phyloP scores from a whole-genome alignment of 2,329 filamentous ascomycete genomes.

The Alternaria arborescens region DNA sequence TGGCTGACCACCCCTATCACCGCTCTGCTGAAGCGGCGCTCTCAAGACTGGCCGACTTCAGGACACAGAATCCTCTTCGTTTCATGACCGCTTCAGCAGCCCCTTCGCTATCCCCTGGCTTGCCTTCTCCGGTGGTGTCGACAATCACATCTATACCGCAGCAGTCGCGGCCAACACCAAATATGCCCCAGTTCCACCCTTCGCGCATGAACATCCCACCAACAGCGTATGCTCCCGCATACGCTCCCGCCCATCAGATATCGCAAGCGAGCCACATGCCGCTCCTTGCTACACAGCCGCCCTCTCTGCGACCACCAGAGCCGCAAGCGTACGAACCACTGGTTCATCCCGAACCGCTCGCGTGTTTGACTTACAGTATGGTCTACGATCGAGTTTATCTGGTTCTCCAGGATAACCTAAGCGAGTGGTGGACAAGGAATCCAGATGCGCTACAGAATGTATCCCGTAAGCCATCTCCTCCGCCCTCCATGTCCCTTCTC shows the following conservation, averaged over 20 bases:
- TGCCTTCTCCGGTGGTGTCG: not conserved
- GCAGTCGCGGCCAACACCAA: not conserved
- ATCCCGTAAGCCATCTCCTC: not conserved
- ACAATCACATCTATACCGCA: not conserved
- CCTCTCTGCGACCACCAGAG: not conserved
- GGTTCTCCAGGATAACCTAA: constrained; percentile 4
- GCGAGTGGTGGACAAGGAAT: not conserved
- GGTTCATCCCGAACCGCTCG: not conserved
- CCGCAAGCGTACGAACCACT: not conserved
- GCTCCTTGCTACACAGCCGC: not conserved
- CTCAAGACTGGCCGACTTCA: not conserved
- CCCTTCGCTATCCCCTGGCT: not conserved
- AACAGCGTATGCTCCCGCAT: not conserved
- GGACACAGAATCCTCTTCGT: not conserved
- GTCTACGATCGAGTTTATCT: constrained; percentile 6
- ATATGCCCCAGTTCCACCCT: not conserved
- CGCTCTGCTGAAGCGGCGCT: not conserved
- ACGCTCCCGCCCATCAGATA: not conserved
- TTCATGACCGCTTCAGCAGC: not conserved
- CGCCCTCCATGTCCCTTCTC: not conserved
- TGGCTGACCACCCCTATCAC: not conserved
- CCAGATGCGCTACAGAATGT: not conserved
- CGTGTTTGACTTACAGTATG: constrained; percentile 5
- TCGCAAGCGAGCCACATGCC: not conserved
- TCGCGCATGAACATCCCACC: not conserved